Percentiles rank a stretch among this genome's conserved stretches.
Conservation (phyloP, 768 basidiomycete species). For the Phylloporus rhodoxanthus region DNA sequence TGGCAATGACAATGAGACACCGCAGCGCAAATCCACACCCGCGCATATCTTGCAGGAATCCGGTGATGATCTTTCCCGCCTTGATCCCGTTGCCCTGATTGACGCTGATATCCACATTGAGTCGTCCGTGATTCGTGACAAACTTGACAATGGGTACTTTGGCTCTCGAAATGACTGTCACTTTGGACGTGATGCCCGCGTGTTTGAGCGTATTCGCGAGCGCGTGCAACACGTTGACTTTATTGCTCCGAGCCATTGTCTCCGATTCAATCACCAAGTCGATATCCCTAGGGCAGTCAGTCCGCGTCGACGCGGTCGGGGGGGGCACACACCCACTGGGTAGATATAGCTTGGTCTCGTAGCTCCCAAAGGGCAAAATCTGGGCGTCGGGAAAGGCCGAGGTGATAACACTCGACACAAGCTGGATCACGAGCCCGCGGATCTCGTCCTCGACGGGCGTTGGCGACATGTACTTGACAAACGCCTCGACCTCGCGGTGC, state of each 20-base stretch:
- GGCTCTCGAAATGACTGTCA: constrained; percentile 88
- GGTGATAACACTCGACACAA: constrained; percentile 62
- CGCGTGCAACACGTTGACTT: constrained; percentile 62
- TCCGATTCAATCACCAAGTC: constrained; percentile 86
- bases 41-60: constrained; percentile 63
- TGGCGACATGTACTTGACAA: constrained; percentile 83
- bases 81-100: constrained; percentile 84
- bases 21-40: constrained; percentile 62
- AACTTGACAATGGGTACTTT: constrained; percentile 98
- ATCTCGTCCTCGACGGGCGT: constrained; percentile 81
- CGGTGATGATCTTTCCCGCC: constrained; percentile 73
- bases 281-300: constrained; percentile 64
- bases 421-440: constrained; percentile 62
- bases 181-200: constrained; percentile 66
- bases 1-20: constrained; percentile 80
- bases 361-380: constrained; percentile 87
- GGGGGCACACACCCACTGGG: constrained; percentile 70
- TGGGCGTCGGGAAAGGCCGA: constrained; percentile 71
- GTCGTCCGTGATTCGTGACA: constrained; percentile 68
- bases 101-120: constrained; percentile 90
- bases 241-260: constrained; percentile 66
- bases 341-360: constrained; percentile 88
- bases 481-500: constrained; percentile 81
- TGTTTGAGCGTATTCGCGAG: constrained; percentile 76
- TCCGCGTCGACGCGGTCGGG: not conserved